Conservation (phyloP, 2,329 filamentous ascomycete species). For the Lecanoromycetidae sp. region DNA sequence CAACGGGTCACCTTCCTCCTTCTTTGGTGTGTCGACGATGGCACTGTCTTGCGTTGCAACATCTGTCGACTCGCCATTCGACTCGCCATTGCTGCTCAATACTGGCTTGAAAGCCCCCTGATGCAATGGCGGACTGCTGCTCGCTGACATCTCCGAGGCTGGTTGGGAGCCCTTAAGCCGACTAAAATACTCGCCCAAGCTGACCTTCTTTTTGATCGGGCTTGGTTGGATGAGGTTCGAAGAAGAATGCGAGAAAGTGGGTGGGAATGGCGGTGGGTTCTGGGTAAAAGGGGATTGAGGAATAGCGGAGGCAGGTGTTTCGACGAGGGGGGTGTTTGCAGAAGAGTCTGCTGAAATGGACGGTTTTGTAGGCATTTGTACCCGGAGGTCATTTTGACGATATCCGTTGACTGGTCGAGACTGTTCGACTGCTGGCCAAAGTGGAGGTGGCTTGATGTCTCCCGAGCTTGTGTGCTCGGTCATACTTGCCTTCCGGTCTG, state of each 20-base stretch:
- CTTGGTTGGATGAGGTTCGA: slow-evolving; percentile 31
- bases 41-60: slow-evolving; percentile 7
- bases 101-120: slow-evolving; percentile 9
- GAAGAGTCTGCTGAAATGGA: neutral
- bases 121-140: slow-evolving; percentile 11
- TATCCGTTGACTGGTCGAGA: slow-evolving; percentile 7
- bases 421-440: slow-evolving; percentile 9
- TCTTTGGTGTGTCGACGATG: slow-evolving; percentile 14
- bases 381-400: slow-evolving; percentile 9
- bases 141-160: slow-evolving; percentile 3
- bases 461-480: neutral
- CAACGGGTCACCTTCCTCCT: slow-evolving; percentile 12
- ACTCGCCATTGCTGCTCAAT: no score
- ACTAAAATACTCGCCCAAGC: slow-evolving; percentile 38
- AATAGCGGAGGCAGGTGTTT: slow-evolving; percentile 6
- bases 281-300: slow-evolving; percentile 8
- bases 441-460: slow-evolving; percentile 12
- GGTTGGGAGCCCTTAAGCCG: slow-evolving; percentile 23
- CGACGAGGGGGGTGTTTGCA: slow-evolving; percentile 5
- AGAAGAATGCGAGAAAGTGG: slow-evolving; percentile 16
- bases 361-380: slow-evolving; percentile 14
- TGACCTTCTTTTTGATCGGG: slow-evolving; percentile 40
- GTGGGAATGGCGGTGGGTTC: slow-evolving; percentile 18
- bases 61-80: slow-evolving; percentile 10
- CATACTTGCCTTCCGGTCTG: no score